Base-by-base conservation (phyloP, 345 rosid genomes). In the Populus tremula region DNA sequence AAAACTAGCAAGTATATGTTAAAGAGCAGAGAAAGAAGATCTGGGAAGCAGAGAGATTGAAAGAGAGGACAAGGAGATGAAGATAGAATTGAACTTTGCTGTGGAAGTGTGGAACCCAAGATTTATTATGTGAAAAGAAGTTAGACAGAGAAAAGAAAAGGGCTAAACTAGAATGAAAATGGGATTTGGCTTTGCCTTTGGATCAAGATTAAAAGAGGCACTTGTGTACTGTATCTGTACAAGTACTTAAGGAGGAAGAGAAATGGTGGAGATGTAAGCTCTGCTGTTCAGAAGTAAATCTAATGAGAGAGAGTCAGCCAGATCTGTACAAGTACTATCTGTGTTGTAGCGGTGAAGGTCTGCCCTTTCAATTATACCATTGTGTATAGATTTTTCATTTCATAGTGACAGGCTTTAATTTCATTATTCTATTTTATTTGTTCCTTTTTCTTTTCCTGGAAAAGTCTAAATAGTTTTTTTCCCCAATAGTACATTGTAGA, bases 31-130 rank as follows among this genome's bases (percentile, higher is more conserved):
- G 65, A 71, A 70, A 18, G 20, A 69, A 78, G 88, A 81, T 83
- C 84, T 83, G 79, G 82, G 79, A 39, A 23, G 31, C 43, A 54
- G 29, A 74, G n/a, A 49, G 23, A 47, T 13, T 47, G 50, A 47
- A 69, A 25, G 33, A 39, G 13, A 50, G 45, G 43, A 29, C 86
- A 84, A 80, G 78, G 36, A 70, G 87, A 78, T n/a, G 81, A 47
- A 66, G 82, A 67, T 76, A 69, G 81, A 77, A 56, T 29, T 38
- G 82, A 82, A 78, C 84, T 82, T 76, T 82, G 85, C 18, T 53
- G 31, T 16, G 65, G 72, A 62, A 74, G 49, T 70, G 68, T 41
- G 86, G 77, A 81, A 85, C 76, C 82, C 84, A 68, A 81, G 78
- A 29, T 69, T 45, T 67, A 31, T 29, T 67, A 18, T 8, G 21